Conservation (phyloP, 2,329 filamentous ascomycete species). For the Aspergillus piperis region DNA sequence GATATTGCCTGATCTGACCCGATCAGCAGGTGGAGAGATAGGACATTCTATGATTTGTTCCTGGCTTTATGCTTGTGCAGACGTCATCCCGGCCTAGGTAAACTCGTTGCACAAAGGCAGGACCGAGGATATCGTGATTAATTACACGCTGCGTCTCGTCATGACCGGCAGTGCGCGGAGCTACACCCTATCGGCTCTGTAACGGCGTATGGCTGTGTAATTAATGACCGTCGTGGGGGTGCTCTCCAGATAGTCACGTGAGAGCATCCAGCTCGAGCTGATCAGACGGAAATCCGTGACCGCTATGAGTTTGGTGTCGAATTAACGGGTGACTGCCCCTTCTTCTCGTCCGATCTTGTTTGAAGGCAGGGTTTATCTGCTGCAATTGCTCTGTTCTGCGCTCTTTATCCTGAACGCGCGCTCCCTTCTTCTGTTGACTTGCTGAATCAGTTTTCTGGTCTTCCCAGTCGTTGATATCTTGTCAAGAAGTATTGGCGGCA, state of each 20-base stretch:
- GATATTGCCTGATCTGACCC: conserved; percentile 16
- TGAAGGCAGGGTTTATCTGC: conserved; percentile 1
- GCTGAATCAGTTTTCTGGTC: background rate
- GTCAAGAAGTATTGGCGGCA: background rate
- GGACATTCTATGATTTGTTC: conserved; percentile 12
- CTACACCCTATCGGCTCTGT: background rate
- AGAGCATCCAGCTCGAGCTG: conserved; percentile 11
- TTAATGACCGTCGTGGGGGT: too few relatives aligned
- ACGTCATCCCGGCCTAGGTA: conserved; percentile 12
- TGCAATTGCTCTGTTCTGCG: conserved; percentile 1
- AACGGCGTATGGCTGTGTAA: background rate
- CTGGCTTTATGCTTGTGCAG: conserved; percentile 3
- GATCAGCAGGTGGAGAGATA: conserved; percentile 19
- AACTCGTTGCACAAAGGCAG: conserved; percentile 5
- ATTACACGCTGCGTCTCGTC: background rate
- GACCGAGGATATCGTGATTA: conserved; percentile 12
- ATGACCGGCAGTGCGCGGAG: background rate
- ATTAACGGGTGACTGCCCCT: conserved; percentile 8
- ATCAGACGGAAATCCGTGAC: conserved; percentile 10
- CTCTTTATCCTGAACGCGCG: background rate
- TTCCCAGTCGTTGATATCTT: background rate
- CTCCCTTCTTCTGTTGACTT: background rate
- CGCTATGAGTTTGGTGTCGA: conserved; percentile 7
- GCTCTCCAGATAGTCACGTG: conserved; percentile 16
- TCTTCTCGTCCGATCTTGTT: conserved; percentile 6